Percentiles rank a stretch among this genome's conserved stretches.
phyloP scores from a whole-genome alignment of 768 basidiomycete species.

The Crepidotus variabilis region DNA sequence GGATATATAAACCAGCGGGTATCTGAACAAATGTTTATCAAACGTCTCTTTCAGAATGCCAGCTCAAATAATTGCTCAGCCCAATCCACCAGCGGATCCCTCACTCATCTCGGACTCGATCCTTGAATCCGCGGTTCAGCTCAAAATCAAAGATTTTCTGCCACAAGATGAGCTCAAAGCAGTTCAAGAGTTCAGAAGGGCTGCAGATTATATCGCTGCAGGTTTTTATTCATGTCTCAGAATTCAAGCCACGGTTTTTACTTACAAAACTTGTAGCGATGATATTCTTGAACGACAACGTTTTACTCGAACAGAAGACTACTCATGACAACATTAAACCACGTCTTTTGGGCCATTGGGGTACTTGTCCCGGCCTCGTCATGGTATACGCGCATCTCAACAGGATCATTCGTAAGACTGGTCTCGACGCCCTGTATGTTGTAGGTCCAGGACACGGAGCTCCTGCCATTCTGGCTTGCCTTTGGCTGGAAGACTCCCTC shows the following conservation, averaged over 20 bases:
- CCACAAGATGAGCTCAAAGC: slow-evolving; percentile 46
- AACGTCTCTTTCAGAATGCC: slow-evolving; percentile 40
- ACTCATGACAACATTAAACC: slow-evolving; percentile 72
- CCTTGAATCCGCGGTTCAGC: slow-evolving; percentile 43
- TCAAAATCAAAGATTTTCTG: slow-evolving; percentile 45
- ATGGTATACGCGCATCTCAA: slow-evolving; percentile 73
- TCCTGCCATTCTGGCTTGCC: slow-evolving; percentile 79
- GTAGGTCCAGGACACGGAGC: slow-evolving; percentile 89
- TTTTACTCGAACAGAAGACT: slow-evolving; percentile 58
- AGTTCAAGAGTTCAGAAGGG: slow-evolving; percentile 51
- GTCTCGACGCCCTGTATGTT: slow-evolving; percentile 66
- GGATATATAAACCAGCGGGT: not conserved
- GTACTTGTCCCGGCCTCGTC: slow-evolving; percentile 75
- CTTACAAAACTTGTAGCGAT: slow-evolving; percentile 44
- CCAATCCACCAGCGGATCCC: slow-evolving; percentile 68
- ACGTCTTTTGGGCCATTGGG: slow-evolving; percentile 82
- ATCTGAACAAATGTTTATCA: not conserved
- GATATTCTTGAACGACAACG: slow-evolving; percentile 80
- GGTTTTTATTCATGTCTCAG: slow-evolving; percentile 33
- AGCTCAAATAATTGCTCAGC: slow-evolving; percentile 49
- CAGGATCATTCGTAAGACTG: slow-evolving; percentile 55
- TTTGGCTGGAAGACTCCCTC: slow-evolving; percentile 82
- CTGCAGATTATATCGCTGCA: slow-evolving; percentile 69
- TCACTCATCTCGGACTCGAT: slow-evolving; percentile 62
- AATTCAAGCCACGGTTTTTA: not conserved